phyloP scores from a whole-genome alignment of 2,329 filamentous ascomycete species.

The Hirsutella minnesotensis region DNA sequence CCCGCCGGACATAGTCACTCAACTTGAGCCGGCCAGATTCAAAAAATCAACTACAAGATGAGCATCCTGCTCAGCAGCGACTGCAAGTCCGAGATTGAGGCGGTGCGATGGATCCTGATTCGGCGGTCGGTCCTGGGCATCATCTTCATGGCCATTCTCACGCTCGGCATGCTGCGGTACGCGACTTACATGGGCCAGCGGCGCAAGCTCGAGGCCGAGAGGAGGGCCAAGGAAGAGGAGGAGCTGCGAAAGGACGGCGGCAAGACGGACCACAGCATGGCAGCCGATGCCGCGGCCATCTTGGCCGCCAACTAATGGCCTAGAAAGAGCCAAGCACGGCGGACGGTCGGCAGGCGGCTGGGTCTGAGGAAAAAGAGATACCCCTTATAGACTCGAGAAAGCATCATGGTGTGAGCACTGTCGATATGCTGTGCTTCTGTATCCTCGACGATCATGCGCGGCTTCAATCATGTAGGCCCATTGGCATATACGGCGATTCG shows the following conservation, averaged over 20 bases:
- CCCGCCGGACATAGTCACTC: not conserved
- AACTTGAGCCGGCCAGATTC: conserved; percentile 42
- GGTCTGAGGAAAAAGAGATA: too few relatives aligned
- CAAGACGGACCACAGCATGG: conserved; percentile 30
- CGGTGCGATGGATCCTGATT: conserved; percentile 74
- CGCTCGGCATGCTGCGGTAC: conserved; percentile 47
- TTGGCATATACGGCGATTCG: too few relatives aligned
- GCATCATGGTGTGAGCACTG: too few relatives aligned
- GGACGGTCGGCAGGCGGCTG: too few relatives aligned
- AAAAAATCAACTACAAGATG: conserved; percentile 95
- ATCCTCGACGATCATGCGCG: too few relatives aligned
- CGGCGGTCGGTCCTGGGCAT: conserved; percentile 52
- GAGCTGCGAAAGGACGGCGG: conserved; percentile 29
- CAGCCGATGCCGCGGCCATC: conserved; percentile 44
- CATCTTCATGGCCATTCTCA: conserved; percentile 52
- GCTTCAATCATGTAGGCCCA: too few relatives aligned
- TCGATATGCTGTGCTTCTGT: too few relatives aligned
- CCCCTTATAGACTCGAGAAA: too few relatives aligned
- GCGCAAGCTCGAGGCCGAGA: conserved; percentile 32
- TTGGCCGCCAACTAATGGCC: conserved; percentile 39
- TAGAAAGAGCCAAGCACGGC: too few relatives aligned
- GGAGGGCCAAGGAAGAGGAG: conserved; percentile 30
- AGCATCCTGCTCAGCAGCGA: conserved; percentile 83
- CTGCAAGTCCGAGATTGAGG: conserved; percentile 83
- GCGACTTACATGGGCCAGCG: conserved; percentile 43